These are phyloP conservation scores for Bauhinia variegata DNA, from an alignment of 306 rosid species.

Conservation along the genomic window DNA sequence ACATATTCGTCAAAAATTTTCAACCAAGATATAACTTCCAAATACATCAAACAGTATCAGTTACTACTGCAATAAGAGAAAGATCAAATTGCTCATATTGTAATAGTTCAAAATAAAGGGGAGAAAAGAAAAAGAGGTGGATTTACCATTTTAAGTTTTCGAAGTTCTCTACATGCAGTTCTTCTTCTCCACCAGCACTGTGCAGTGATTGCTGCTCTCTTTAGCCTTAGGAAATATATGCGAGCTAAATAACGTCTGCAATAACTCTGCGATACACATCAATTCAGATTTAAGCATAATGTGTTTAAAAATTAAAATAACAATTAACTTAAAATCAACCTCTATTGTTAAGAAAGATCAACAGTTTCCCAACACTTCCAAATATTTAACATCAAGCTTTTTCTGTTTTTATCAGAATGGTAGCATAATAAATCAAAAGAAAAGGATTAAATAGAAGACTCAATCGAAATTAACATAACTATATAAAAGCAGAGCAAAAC, in stretches of 20 bases:
- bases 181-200: slow-evolving; percentile 77
- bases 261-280: slow-evolving; percentile 52
- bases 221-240: slow-evolving; percentile 43
- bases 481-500: neutral
- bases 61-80: neutral
- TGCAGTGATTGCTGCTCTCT: slow-evolving; percentile 54
- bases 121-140: slow-evolving; percentile 15
- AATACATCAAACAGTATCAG: no score
- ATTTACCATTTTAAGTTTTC: slow-evolving; percentile 71
- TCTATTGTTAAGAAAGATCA: neutral
- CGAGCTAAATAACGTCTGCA: slow-evolving; percentile 50
- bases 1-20: neutral
- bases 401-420: neutral
- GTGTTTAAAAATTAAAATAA: slow-evolving; percentile 16
- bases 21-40: no score
- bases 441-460: slow-evolving; percentile 17
- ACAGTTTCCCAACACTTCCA: slow-evolving; percentile 17
- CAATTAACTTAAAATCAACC: slow-evolving; percentile 14
- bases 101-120: slow-evolving; percentile 24
- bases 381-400: slow-evolving; percentile 5
- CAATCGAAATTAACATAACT: slow-evolving; percentile 11
- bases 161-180: slow-evolving; percentile 68
- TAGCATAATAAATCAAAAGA: slow-evolving; percentile 10
- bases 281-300: slow-evolving; percentile 27
- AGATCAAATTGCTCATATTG: slow-evolving; percentile 13